These are phyloP conservation scores for Eucalyptus globulus DNA, from an alignment of 345 rosid species.

Conservation along the genomic window DNA sequence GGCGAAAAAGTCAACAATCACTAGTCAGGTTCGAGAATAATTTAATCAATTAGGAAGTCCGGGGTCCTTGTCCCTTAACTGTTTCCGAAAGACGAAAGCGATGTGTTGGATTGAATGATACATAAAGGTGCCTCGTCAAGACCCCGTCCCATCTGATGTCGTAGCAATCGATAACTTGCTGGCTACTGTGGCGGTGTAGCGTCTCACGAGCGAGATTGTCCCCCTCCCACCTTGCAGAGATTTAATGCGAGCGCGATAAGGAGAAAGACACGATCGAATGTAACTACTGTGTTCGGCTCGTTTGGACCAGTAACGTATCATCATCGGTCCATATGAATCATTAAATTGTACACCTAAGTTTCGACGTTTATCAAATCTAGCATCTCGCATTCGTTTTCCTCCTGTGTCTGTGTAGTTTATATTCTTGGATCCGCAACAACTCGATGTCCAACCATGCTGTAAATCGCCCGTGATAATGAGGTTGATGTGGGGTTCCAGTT, in stretches of 20 bases:
- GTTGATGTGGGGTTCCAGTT: neutral
- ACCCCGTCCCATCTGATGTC: neutral
- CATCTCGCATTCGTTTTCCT: neutral
- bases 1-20: neutral
- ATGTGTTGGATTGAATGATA: neutral
- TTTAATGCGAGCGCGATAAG: slow-evolving; percentile 3
- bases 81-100: neutral
- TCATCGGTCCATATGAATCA: neutral
- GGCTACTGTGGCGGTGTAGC: neutral
- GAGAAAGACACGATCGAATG: neutral
- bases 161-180: neutral
- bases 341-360: neutral
- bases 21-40: neutral
- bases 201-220: slow-evolving; percentile 31
- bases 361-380: neutral
- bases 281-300: neutral
- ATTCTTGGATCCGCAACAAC: neutral
- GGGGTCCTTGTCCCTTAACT: neutral
- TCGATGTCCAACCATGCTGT: neutral
- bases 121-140: neutral
- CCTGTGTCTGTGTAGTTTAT: neutral
- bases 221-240: slow-evolving; percentile 20
- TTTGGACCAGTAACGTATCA: neutral
- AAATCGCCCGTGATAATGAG: neutral
- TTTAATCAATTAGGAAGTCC: neutral